Percentiles rank a stretch among this genome's conserved stretches.
Evolutionary conservation across 441 rosid species (phyloP).

Genomic region (Dalechampia spathulata): DNA sequence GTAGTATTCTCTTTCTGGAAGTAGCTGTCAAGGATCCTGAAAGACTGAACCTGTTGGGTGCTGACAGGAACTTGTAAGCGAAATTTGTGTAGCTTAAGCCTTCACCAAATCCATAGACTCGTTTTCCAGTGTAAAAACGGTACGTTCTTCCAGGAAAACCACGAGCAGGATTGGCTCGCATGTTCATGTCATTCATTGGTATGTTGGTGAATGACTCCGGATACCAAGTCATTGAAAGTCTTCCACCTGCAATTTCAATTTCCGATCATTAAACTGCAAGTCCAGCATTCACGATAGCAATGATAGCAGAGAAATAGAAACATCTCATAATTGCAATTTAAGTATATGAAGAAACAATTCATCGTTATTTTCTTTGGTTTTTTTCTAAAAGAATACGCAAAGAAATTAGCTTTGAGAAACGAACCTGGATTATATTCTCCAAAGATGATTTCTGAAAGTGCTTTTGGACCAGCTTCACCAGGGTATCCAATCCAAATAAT

Average conservation of each 20-base stretch:
- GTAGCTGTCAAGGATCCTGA: slow-evolving; percentile 19
- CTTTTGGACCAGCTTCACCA: slow-evolving; percentile 79
- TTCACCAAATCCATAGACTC: slow-evolving; percentile 59
- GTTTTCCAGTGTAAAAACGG: slow-evolving; percentile 63
- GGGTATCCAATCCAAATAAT: slow-evolving; percentile 97
- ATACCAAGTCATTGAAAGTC: slow-evolving; percentile 91
- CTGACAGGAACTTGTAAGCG: slow-evolving; percentile 50
- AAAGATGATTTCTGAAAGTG: slow-evolving; percentile 70
- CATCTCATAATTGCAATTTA: too few species aligned
- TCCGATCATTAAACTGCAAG: not conserved
- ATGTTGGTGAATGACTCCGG: slow-evolving; percentile 61
- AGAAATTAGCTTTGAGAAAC: slow-evolving; percentile 4
- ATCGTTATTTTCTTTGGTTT: too few species aligned
- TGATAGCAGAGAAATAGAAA: too few species aligned
- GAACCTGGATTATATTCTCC: slow-evolving; percentile 70
- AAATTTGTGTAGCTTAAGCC: slow-evolving; percentile 73
- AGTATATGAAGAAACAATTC: too few species aligned
- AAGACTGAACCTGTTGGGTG: slow-evolving; percentile 45
- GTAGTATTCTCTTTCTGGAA: slow-evolving; percentile 32
- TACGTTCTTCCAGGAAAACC: slow-evolving; percentile 85
- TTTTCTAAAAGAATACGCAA: not conserved
- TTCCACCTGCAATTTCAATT: slow-evolving; percentile 45
- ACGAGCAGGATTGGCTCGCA: slow-evolving; percentile 51
- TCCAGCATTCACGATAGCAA: too few species aligned
- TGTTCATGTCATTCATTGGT: slow-evolving; percentile 81